Base-by-base conservation (phyloP, 305 asterid genomes). In the Petunia hybrid region DNA sequence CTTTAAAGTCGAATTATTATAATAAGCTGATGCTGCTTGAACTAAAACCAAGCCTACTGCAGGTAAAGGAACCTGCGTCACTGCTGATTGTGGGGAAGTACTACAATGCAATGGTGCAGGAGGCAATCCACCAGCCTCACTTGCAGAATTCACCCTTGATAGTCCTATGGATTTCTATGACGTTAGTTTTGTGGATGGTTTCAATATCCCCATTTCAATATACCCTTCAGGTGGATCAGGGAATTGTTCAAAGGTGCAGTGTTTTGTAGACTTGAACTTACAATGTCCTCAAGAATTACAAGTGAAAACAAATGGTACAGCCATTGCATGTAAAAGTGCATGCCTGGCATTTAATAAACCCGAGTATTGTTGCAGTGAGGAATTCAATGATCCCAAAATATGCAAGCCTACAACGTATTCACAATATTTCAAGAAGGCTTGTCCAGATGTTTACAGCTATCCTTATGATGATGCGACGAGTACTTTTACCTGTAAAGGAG, bases 131-230 rank as follows among this genome's bases (percentile, higher is more conserved):
- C 97, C 97, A 6, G 93, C 80, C 40, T 82, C 95, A 6, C 83
- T 93, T 51, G 96, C 92, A n/a, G 97, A 93, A 83, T 88, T 93
- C 88, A 90, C 97, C 1, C 75, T 93, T 9, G 90, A 88, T 63
- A 83, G 87, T 82, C 90, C 90, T 0, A 6, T 36, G 56, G 91
- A 88, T 76, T 89, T 84, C 68, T 92, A 92, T 35, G 97, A 92
- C 61, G 90, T 91, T 45, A 92, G 94, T 88, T 90, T 90, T 3
- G 94, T 93, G 1, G 97, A 93, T 42, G 96, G 93, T 51, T 93
- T 85, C 85, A 93, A 93, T 80, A 5, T 91, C n/a, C 92, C 92
- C 0, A 77, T 93, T 13, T 87, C 96, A 6, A 55, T 93, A 7
- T n/a, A 83, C 51, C 92, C 94, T 14, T 80, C 80, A 0, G 88